Evolutionary conservation across 768 basidiomycete genomes (phyloP).

Genomic region (Crucibulum laeve): DNA sequence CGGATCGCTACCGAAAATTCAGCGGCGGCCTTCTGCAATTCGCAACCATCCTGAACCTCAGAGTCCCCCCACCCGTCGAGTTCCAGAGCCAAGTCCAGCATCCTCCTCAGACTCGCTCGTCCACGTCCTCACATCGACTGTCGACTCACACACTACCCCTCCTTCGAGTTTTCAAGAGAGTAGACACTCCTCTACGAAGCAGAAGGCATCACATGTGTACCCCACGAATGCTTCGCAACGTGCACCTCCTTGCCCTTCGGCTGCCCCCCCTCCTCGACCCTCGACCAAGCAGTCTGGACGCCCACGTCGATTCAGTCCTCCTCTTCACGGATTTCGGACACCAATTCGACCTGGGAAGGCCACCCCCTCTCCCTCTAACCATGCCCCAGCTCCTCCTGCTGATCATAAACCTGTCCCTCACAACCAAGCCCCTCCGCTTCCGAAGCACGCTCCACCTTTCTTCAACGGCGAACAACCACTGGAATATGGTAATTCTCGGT

Average conservation of each 20-base stretch:
- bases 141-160: slow-evolving; percentile 24
- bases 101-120: slow-evolving; percentile 22
- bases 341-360: too few relatives aligned
- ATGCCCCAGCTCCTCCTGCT: too few relatives aligned
- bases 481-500: too few relatives aligned
- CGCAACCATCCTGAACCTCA: slow-evolving; percentile 13
- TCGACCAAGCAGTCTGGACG: too few relatives aligned
- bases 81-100: neutral
- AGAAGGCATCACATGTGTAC: slow-evolving; percentile 8
- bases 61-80: slow-evolving; percentile 14
- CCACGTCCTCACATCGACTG: slow-evolving; percentile 21
- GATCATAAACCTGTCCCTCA: too few relatives aligned
- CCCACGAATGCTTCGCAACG: too few relatives aligned
- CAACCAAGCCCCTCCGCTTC: neutral
- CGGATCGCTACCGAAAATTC: slow-evolving; percentile 13
- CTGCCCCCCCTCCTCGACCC: too few relatives aligned
- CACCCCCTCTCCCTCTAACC: too few relatives aligned
- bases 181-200: slow-evolving; percentile 13
- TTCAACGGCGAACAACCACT: too few relatives aligned
- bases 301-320: too few relatives aligned
- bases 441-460: neutral
- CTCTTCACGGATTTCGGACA: too few relatives aligned
- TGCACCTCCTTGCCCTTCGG: too few relatives aligned
- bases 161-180: slow-evolving; percentile 22
- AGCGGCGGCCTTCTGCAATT: slow-evolving; percentile 6